Evolutionary conservation across 495 filamentous ascomycete genomes (phyloP).

Genomic region (Rhypophila decipiens): DNA sequence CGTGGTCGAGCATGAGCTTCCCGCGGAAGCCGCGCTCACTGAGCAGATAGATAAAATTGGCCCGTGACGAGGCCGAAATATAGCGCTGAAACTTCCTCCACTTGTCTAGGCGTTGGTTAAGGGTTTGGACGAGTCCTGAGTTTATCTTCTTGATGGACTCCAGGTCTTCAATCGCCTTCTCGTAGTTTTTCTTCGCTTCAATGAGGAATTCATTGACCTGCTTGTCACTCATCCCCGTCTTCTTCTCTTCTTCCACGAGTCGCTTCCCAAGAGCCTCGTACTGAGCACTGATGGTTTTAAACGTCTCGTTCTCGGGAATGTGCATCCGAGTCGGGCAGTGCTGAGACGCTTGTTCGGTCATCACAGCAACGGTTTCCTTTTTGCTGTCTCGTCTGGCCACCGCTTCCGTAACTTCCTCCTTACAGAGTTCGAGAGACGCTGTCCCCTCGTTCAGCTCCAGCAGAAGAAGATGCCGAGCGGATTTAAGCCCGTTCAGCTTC

Average conservation of each 20-base stretch:
- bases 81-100: conserved; percentile 75
- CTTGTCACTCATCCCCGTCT: conserved; percentile 56
- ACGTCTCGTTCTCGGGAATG: conserved; percentile 63
- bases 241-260: conserved; percentile 30
- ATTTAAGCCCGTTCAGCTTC: conserved; percentile 45
- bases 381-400: conserved; percentile 43
- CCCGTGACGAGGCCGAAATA: conserved; percentile 77
- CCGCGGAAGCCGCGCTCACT: conserved; percentile 86
- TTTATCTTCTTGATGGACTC: conserved; percentile 45
- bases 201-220: conserved; percentile 48
- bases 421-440: conserved; percentile 42
- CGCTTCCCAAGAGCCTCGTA: conserved; percentile 52
- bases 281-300: conserved; percentile 55
- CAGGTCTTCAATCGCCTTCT: conserved; percentile 31
- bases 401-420: conserved; percentile 38
- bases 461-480: conserved; percentile 49
- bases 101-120: conserved; percentile 62
- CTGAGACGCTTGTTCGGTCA: conserved; percentile 49
- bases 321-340: conserved; percentile 53
- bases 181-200: conserved; percentile 29
- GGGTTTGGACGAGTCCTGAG: conserved; percentile 54
- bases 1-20: conserved; percentile 69
- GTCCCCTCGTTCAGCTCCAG: conserved; percentile 61
- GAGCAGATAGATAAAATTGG: conserved; percentile 81
- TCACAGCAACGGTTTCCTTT: conserved; percentile 42